These are phyloP conservation scores for Echinosophora koreensis DNA, from an alignment of 306 rosid species.

Conservation along the genomic window DNA sequence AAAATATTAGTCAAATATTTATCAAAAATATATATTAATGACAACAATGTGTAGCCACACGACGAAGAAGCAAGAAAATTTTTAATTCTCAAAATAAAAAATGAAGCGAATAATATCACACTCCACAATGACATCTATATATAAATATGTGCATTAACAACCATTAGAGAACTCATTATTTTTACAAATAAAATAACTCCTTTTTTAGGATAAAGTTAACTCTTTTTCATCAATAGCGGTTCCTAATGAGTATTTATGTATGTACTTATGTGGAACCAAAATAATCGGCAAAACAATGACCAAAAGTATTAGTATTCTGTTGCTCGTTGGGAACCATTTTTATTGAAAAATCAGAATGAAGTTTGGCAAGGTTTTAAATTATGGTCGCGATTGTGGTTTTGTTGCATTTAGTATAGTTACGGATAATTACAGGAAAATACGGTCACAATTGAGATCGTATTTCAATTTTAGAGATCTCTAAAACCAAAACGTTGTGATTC, in stretches of 20 bases:
- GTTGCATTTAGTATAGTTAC: too few relatives aligned
- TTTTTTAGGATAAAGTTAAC: background rate
- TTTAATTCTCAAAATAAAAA: background rate
- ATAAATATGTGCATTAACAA: too few relatives aligned
- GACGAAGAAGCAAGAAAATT: background rate
- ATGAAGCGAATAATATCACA: background rate
- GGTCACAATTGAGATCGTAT: too few relatives aligned
- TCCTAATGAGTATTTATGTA: background rate
- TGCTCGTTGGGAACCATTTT: background rate
- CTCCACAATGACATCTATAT: too few relatives aligned
- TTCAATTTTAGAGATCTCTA: too few relatives aligned
- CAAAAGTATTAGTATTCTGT: too few relatives aligned
- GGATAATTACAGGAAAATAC: too few relatives aligned
- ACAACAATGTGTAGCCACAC: background rate
- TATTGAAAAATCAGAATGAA: background rate
- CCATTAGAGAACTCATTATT: too few relatives aligned
- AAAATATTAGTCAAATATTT: background rate
- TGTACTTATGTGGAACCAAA: constrained; percentile 14
- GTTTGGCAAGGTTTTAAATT: too few relatives aligned
- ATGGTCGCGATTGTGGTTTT: too few relatives aligned
- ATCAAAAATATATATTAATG: background rate
- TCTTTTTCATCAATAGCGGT: background rate
- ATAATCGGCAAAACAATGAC: background rate
- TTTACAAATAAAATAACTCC: too few relatives aligned
- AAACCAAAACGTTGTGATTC: too few relatives aligned